Conservation (phyloP, 106 monocot genomes). For the Hemerocallis citrina region DNA sequence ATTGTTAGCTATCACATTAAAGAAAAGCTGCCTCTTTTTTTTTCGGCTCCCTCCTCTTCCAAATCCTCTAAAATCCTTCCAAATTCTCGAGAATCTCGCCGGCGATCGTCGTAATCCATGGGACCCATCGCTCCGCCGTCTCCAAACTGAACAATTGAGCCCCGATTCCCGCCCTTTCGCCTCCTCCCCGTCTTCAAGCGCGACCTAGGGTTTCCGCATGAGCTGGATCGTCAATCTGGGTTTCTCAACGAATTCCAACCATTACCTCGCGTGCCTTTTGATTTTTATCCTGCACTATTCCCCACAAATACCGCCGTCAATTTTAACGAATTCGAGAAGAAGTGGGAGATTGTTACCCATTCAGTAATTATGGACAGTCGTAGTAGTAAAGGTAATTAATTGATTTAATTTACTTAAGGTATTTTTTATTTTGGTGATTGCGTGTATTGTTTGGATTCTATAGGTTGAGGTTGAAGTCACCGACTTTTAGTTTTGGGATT, state of each 20-base stretch:
- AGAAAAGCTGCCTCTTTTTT: too few relatives aligned
- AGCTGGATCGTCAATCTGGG: conserved; percentile 76
- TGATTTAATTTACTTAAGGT: background rate
- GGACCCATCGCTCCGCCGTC: background rate
- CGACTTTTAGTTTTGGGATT: conserved; percentile 2
- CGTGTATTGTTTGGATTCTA: background rate
- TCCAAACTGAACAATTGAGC: background rate
- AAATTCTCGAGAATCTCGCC: background rate
- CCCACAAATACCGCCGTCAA: conserved; percentile 43
- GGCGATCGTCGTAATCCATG: background rate
- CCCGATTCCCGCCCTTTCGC: background rate
- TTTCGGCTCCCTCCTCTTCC: background rate
- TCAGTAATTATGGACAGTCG: conserved; percentile 38
- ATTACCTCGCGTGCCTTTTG: conserved; percentile 82
- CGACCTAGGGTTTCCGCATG: conserved; percentile 54
- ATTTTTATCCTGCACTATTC: conserved; percentile 77
- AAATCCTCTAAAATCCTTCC: background rate
- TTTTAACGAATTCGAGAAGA: conserved; percentile 34
- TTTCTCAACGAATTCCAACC: conserved; percentile 72
- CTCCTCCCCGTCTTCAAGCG: background rate
- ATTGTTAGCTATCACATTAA: background rate
- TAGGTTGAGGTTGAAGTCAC: background rate
- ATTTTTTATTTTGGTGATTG: background rate
- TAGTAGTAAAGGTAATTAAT: conserved; percentile 20
- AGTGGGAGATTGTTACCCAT: conserved; percentile 14